phyloP scores from a whole-genome alignment of 192 early-diverging fungal genomes.

The Podila horticola region DNA sequence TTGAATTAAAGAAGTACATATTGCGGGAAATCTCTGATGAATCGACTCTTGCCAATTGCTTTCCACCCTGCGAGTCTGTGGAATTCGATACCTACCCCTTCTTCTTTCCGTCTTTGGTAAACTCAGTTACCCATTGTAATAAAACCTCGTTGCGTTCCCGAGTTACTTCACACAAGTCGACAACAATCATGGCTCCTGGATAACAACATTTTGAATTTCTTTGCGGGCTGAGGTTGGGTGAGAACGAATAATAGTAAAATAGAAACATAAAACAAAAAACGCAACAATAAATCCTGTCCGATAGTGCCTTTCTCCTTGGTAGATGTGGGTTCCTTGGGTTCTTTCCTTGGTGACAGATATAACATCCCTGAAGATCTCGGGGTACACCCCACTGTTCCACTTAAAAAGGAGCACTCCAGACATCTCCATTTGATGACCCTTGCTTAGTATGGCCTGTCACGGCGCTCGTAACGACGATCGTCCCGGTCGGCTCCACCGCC shows the following conservation, averaged over 20 bases:
- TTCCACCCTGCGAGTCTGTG: neutral
- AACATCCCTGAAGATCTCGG: neutral
- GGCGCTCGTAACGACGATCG: slow-evolving; percentile 56
- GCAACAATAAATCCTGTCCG: neutral
- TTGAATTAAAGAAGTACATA: neutral
- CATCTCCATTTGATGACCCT: neutral
- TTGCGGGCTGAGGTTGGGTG: no score
- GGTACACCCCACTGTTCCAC: neutral
- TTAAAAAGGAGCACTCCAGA: neutral
- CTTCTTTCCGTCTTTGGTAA: no score
- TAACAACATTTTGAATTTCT: no score
- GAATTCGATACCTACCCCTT: slow-evolving; percentile 5
- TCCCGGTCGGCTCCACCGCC: slow-evolving; percentile 53
- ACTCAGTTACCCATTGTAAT: neutral
- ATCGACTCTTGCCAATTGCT: neutral
- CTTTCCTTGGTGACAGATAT: no score
- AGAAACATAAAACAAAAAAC: neutral
- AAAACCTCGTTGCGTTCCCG: neutral
- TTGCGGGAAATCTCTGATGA: no score
- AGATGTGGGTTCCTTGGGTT: no score
- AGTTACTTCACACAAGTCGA: neutral
- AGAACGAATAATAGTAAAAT: neutral
- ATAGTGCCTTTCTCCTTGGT: neutral
- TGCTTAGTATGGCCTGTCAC: slow-evolving; percentile 58
- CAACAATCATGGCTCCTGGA: no score